Evolutionary conservation across 257 asterid species (phyloP).

Genomic region (Gynochthodes officinalis): DNA sequence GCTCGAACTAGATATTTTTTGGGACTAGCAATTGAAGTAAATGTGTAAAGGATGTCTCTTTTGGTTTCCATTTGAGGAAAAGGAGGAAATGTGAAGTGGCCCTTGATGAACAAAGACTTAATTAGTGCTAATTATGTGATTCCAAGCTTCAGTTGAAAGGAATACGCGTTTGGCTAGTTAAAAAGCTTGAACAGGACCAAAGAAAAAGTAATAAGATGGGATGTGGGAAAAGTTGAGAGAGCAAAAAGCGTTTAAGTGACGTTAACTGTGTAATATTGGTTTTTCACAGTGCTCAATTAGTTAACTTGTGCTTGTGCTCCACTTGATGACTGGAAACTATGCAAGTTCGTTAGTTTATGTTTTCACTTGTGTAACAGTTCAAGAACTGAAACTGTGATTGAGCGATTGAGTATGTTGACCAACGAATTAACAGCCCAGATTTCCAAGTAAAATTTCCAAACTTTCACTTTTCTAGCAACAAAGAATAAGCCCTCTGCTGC

Average conservation of each 20-base stretch:
- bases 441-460: not conserved
- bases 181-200: constrained; percentile 14
- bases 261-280: constrained; percentile 12
- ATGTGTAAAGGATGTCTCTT: not conserved
- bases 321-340: not conserved
- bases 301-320: constrained; percentile 9
- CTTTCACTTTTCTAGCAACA: not conserved
- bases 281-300: constrained; percentile 12
- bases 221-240: constrained; percentile 6
- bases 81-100: constrained; percentile 15
- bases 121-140: constrained; percentile 12
- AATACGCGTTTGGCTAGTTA: constrained; percentile 7
- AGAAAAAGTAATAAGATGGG: not conserved
- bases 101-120: not conserved
- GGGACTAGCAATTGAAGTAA: constrained; percentile 8
- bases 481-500: too few relatives aligned
- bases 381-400: not conserved
- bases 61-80: constrained; percentile 10
- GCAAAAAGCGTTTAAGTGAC: constrained; percentile 14
- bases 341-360: not conserved
- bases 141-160: constrained; percentile 26
- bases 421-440: not conserved
- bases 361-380: not conserved
- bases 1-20: not conserved
- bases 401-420: not conserved